A percentile compares a stretch with the other conserved stretches of the same genome.
phyloP scores from a whole-genome alignment of 169 alveolate genomes.

The Pseudocohnilembus persalinus region DNA sequence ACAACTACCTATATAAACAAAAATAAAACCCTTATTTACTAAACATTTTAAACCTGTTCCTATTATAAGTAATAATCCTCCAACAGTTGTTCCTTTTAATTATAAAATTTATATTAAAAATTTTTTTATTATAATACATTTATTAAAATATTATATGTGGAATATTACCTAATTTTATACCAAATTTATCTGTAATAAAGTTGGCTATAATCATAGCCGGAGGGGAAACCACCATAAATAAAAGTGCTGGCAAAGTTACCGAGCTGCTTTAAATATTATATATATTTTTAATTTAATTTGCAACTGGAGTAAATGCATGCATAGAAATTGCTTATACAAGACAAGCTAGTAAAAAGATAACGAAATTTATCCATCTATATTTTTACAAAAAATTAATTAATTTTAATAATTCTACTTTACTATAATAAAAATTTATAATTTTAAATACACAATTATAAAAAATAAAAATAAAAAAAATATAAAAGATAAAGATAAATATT shows the following conservation, averaged over 20 bases:
- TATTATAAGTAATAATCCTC: slow-evolving; percentile 5
- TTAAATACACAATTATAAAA: too few species aligned
- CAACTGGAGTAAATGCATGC: background rate
- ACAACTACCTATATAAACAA: background rate
- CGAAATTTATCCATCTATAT: background rate
- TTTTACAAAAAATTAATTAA: too few species aligned
- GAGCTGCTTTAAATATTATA: too few species aligned
- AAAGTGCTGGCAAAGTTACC: background rate
- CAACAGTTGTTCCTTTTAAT: background rate
- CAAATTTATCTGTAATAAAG: background rate
- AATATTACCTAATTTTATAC: background rate
- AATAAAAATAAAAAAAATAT: too few species aligned
- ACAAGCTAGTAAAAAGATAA: background rate
- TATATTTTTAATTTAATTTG: too few species aligned
- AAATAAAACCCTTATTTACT: background rate
- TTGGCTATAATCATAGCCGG: background rate
- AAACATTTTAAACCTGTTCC: slow-evolving; percentile 20
- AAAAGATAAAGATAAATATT: too few species aligned
- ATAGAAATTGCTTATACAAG: background rate
- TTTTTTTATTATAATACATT: too few species aligned
- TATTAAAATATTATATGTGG: background rate
- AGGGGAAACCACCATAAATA: background rate
- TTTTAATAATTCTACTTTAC: too few species aligned
- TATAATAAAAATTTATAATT: too few species aligned
- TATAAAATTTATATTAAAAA: too few species aligned